Percentiles rank a stretch among this genome's conserved stretches.
Evolutionary conservation across 2,329 filamentous ascomycete species (phyloP).

Genomic region (Pseudogymnoascus sp.): DNA sequence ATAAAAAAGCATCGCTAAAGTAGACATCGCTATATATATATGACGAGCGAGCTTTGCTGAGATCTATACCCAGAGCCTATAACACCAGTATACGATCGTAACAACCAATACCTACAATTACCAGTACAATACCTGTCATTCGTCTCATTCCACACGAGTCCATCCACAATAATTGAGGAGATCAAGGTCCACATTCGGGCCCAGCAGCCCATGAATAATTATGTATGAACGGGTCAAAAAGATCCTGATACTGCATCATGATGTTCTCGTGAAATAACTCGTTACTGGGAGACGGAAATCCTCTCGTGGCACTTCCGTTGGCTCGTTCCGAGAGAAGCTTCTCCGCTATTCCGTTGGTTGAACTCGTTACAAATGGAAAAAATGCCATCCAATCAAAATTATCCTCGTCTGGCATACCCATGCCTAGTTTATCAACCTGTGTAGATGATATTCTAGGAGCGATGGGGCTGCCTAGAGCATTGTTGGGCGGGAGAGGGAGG

Average conservation of each 20-base stretch:
- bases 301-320: constrained; percentile 15
- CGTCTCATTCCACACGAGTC: not conserved
- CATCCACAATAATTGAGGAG: not conserved
- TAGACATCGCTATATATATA: not conserved
- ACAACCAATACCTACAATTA: not conserved
- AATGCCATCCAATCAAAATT: constrained; percentile 29
- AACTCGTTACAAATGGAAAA: constrained; percentile 29
- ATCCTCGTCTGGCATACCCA: constrained; percentile 10
- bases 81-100: not conserved
- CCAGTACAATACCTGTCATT: not conserved
- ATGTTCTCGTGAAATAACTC: constrained; percentile 20
- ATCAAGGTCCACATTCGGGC: not conserved
- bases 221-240: constrained; percentile 18
- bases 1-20: not conserved
- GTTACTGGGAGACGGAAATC: constrained; percentile 18
- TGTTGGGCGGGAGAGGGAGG: not conserved
- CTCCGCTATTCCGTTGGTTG: constrained; percentile 26
- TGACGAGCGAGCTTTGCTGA: not conserved
- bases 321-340: constrained; percentile 20
- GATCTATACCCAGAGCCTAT: not conserved
- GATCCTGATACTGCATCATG: constrained; percentile 21
- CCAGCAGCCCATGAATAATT: not conserved
- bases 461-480: not conserved
- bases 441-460: not conserved
- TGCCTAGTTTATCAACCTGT: constrained; percentile 14